phyloP scores from a whole-genome alignment of 2,329 filamentous ascomycete species.

The Teratosphaeriaceae sp. region DNA sequence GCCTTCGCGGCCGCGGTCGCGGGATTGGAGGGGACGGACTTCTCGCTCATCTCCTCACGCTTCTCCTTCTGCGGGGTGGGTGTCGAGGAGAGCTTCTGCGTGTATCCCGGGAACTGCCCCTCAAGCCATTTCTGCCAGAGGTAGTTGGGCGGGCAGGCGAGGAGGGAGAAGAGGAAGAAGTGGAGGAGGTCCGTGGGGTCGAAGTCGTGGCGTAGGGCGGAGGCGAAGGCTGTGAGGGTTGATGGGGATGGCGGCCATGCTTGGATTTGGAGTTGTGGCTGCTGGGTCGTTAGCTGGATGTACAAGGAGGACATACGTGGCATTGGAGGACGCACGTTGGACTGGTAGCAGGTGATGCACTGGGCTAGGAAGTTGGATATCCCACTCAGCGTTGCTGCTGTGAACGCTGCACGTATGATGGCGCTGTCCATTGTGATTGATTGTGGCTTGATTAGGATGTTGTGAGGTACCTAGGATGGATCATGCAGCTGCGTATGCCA shows the following conservation, averaged over 20 bases:
- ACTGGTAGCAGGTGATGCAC: constrained; percentile 56
- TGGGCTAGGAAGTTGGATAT: constrained; percentile 71
- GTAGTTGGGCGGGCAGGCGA: constrained; percentile 77
- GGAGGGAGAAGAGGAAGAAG: constrained; percentile 65
- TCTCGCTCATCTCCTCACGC: constrained; percentile 24
- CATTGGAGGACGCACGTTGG: constrained; percentile 40
- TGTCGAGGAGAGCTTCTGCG: constrained; percentile 24
- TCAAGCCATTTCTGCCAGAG: constrained; percentile 81
- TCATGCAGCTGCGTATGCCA: no score
- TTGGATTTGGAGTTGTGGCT: not conserved
- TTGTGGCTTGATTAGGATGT: not conserved
- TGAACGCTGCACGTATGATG: constrained; percentile 55
- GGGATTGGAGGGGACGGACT: constrained; percentile 3
- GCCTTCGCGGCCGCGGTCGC: not conserved
- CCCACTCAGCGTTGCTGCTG: constrained; percentile 58
- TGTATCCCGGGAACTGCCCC: constrained; percentile 61
- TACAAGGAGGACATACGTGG: not conserved
- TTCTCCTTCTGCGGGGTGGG: not conserved
- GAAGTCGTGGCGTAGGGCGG: constrained; percentile 34
- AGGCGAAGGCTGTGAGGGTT: not conserved
- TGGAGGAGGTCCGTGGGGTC: constrained; percentile 65
- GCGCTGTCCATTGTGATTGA: constrained; percentile 39
- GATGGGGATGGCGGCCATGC: not conserved
- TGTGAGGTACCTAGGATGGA: no score
- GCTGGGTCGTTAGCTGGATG: not conserved